A percentile compares a stretch with the other conserved stretches of the same genome.
phyloP scores from a whole-genome alignment of 352 stramenopile species.

The Pythium angustatum region DNA sequence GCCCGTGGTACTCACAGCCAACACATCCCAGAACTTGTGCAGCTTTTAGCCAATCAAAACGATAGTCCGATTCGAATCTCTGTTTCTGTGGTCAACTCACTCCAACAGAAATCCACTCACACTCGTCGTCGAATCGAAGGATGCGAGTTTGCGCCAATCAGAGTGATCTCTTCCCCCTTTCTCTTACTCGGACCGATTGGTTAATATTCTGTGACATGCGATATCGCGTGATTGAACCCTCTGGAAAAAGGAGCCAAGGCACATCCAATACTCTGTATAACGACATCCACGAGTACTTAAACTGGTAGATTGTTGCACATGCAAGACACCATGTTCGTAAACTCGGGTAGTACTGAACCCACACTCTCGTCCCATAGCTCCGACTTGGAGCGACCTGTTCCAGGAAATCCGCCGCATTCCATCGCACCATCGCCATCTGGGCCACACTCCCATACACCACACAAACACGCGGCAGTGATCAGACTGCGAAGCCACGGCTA shows the following conservation, averaged over 20 bases:
- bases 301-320: background rate
- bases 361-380: background rate
- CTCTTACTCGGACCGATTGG: constrained; percentile 11
- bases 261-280: background rate
- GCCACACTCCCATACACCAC: background rate
- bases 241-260: background rate
- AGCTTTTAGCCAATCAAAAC: too few relatives aligned
- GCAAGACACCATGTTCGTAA: constrained; percentile 3
- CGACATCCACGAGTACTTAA: background rate
- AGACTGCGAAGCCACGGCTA: constrained; percentile 1
- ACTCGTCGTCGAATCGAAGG: background rate
- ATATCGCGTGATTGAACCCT: background rate
- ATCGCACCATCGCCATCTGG: constrained; percentile 10
- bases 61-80: too few relatives aligned
- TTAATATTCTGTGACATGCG: constrained; percentile 20
- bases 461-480: background rate
- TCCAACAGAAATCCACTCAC: too few relatives aligned
- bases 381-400: background rate
- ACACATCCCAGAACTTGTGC: too few relatives aligned
- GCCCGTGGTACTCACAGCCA: too few relatives aligned
- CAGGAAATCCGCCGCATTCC: background rate
- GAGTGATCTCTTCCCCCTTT: background rate
- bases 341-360: constrained; percentile 14
- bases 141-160: background rate
- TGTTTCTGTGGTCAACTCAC: too few relatives aligned